Evolutionary conservation across 1,284 basidiomycete genomes (phyloP).

Genomic region (Tranzscheliella williamsii): DNA sequence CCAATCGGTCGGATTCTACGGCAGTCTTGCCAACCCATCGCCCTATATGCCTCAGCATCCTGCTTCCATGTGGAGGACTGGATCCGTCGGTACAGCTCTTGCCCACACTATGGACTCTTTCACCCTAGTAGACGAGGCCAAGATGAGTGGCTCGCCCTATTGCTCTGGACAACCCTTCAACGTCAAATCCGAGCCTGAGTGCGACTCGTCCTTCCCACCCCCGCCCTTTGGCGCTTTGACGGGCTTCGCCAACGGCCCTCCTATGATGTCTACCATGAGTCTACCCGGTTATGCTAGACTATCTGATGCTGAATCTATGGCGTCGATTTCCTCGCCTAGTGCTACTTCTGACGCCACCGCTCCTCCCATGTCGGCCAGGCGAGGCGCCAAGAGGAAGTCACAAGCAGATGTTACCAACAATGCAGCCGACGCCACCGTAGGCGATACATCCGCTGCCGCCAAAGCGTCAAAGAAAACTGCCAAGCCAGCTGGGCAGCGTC

Average conservation of each 20-base stretch:
- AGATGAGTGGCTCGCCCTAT: neutral
- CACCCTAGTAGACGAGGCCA: neutral
- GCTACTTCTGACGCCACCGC: conserved; percentile 17
- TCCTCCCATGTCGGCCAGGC: conserved; percentile 12
- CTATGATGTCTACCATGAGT: conserved; percentile 28
- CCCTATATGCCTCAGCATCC: neutral
- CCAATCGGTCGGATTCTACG: neutral
- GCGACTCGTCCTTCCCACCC: neutral
- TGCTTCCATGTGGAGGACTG: conserved; percentile 1
- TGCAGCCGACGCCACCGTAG: neutral
- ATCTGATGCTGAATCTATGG: conserved; percentile 22
- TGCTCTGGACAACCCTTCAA: neutral
- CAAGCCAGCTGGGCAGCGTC: conserved; percentile 19
- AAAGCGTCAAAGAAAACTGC: conserved; percentile 14
- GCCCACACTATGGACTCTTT: conserved; percentile 1
- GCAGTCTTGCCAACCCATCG: neutral
- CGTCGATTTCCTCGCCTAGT: conserved; percentile 21
- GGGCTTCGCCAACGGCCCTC: conserved; percentile 7
- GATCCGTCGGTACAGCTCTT: neutral
- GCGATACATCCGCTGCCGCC: neutral
- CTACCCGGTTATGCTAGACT: conserved; percentile 21
- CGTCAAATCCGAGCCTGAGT: neutral
- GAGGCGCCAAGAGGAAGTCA: conserved; percentile 24
- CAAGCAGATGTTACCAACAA: conserved; percentile 9
- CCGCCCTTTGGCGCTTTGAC: no score